Conservation (phyloP, 768 basidiomycete species). For the Lactarius hengduanensis region DNA sequence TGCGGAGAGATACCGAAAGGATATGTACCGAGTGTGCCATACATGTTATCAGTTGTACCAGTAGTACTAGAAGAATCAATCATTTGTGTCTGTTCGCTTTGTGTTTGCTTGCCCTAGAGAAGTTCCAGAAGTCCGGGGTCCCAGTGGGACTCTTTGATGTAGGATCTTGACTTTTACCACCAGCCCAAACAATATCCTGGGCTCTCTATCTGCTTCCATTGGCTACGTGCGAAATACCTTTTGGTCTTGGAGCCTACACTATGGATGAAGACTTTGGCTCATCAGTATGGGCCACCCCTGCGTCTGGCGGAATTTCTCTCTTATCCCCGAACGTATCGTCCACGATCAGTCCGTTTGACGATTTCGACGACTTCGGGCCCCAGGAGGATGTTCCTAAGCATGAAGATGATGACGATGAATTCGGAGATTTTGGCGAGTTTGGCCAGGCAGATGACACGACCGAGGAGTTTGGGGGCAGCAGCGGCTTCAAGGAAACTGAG, state of each 20-base stretch:
- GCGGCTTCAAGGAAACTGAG: conserved; percentile 37
- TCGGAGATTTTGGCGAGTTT: conserved; percentile 88
- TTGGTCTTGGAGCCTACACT: not conserved
- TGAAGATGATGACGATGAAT: conserved; percentile 65
- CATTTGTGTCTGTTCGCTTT: not conserved
- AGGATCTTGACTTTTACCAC: not conserved
- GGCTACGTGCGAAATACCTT: conserved; percentile 3
- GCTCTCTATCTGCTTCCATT: not conserved
- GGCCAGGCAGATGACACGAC: conserved; percentile 52
- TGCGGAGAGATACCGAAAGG: not conserved
- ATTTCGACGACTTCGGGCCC: conserved; percentile 60
- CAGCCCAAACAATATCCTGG: not conserved
- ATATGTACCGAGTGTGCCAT: not conserved
- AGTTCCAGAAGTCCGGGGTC: conserved; percentile 24
- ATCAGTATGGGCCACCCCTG: conserved; percentile 66
- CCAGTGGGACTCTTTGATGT: not conserved
- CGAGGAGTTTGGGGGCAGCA: conserved; percentile 39
- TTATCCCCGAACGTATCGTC: conserved; percentile 28
- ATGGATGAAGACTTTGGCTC: conserved; percentile 78
- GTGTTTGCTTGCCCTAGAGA: not conserved
- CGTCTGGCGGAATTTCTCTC: conserved; percentile 8
- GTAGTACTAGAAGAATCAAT: not conserved
- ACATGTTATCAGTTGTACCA: not conserved
- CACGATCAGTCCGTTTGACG: conserved; percentile 40
- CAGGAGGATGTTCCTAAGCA: conserved; percentile 40